A percentile compares a stretch with the other conserved stretches of the same genome.
phyloP scores from a whole-genome alignment of 768 basidiomycete species.

The Trametes maxima region DNA sequence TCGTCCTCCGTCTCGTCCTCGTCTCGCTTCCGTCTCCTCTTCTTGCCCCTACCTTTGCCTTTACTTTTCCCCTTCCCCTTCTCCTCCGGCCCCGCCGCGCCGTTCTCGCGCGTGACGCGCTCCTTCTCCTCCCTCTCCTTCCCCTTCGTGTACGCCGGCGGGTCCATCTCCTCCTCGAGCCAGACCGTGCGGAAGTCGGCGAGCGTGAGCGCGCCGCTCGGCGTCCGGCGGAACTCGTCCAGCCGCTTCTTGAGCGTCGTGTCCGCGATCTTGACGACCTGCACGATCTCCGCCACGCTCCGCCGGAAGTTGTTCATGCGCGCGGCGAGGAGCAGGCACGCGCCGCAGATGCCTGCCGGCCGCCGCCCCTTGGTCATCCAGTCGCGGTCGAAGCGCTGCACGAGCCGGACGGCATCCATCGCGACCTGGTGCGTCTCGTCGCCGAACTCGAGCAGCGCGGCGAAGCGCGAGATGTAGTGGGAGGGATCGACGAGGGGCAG shows the following conservation, averaged over 20 bases:
- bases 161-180: constrained; percentile 91
- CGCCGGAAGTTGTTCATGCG: constrained; percentile 98
- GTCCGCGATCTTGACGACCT: constrained; percentile 99
- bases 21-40: constrained; percentile 42
- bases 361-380: constrained; percentile 97
- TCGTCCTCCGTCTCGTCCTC: constrained; percentile 43
- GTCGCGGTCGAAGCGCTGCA: constrained; percentile 91
- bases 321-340: constrained; percentile 90
- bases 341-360: constrained; percentile 97
- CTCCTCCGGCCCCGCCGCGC: constrained; percentile 31
- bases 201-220: constrained; percentile 81
- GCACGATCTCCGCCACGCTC: constrained; percentile 93
- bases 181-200: constrained; percentile 89
- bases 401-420: constrained; percentile 89
- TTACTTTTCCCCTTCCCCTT: constrained; percentile 35
- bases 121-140: constrained; percentile 66
- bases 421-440: constrained; percentile 92
- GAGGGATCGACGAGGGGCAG: constrained; percentile 93
- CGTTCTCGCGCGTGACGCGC: constrained; percentile 41
- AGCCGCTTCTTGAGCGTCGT: constrained; percentile 90
- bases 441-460: constrained; percentile 93
- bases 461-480: constrained; percentile 95
- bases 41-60: constrained; percentile 38
- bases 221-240: constrained; percentile 92
- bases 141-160: constrained; percentile 84